Evolutionary conservation across 495 filamentous ascomycete species (phyloP).

Genomic region (Penicillium cataractarum): DNA sequence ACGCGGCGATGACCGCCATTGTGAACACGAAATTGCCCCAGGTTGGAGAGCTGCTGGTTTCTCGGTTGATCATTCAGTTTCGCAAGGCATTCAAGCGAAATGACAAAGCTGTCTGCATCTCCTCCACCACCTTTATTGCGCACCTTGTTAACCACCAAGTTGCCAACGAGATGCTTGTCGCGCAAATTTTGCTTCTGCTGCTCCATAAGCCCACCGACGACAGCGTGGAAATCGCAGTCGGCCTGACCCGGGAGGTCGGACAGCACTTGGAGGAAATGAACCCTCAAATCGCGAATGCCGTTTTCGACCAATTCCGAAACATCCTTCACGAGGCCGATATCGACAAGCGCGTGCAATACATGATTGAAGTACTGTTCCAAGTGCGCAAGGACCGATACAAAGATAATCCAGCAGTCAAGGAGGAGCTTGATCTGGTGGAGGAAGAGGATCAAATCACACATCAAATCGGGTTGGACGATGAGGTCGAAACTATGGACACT

Average conservation of each 20-base stretch:
- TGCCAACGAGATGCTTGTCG: constrained; percentile 87
- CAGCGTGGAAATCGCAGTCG: constrained; percentile 96
- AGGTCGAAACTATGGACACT: constrained; percentile 79
- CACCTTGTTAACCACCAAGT: constrained; percentile 96
- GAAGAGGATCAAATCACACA: constrained; percentile 98
- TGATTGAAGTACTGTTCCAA: constrained; percentile 98
- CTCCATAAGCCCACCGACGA: constrained; percentile 95
- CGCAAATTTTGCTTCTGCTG: constrained; percentile 85
- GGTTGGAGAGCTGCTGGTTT: constrained; percentile 88
- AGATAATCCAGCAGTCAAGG: constrained; percentile 85
- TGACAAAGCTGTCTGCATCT: constrained; percentile 92
- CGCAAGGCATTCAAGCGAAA: constrained; percentile 95
- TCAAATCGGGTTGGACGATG: constrained; percentile 73
- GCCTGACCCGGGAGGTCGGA: constrained; percentile 85
- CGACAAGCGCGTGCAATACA: constrained; percentile 95
- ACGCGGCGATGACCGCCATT: constrained; percentile 92
- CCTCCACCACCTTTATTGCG: constrained; percentile 90
- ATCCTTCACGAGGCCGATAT: constrained; percentile 96
- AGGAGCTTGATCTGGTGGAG: constrained; percentile 93
- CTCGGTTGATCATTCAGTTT: constrained; percentile 87
- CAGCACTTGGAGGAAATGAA: constrained; percentile 95
- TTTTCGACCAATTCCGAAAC: constrained; percentile 93
- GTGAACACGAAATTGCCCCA: constrained; percentile 96
- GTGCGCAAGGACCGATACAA: constrained; percentile 96
- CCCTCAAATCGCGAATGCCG: constrained; percentile 75